Percentiles rank a stretch among this genome's conserved stretches.
Conservation (phyloP, 1,139 yeast genomes). For the Arxiozyma bovina region DNA sequence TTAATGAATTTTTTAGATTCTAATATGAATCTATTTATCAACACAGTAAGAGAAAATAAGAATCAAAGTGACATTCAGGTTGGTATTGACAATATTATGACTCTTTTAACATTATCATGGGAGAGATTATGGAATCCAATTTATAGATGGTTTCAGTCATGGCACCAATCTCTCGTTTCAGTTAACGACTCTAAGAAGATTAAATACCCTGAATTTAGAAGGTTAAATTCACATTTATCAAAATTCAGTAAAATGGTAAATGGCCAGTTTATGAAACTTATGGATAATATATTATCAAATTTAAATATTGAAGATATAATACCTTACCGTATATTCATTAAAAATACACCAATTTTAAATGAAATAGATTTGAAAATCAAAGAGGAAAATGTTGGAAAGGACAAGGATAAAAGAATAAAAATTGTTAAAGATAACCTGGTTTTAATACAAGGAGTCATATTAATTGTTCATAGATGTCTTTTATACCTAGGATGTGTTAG, state of each 20-base stretch:
- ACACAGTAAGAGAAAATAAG: not conserved
- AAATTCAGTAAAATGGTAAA: constrained; percentile 41
- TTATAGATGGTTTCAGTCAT: constrained; percentile 40
- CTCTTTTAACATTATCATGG: constrained; percentile 45
- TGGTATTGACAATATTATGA: constrained; percentile 1
- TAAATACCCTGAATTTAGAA: constrained; percentile 45
- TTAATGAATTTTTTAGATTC: constrained; percentile 9
- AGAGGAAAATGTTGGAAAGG: constrained; percentile 8
- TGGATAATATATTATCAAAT: constrained; percentile 22
- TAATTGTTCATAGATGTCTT: constrained; percentile 46
- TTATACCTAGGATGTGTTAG: constrained; percentile 52
- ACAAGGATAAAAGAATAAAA: constrained; percentile 5
- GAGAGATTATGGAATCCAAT: constrained; percentile 54
- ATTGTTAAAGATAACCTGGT: constrained; percentile 27
- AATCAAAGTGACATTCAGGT: not conserved
- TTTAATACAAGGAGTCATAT: constrained; percentile 29
- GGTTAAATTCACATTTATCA: constrained; percentile 43
- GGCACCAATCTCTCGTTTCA: constrained; percentile 20
- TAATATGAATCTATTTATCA: constrained; percentile 11
- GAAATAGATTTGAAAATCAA: constrained; percentile 11
- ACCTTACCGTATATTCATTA: constrained; percentile 12
- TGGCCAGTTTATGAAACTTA: constrained; percentile 39
- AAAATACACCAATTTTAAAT: constrained; percentile 12
- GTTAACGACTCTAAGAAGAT: constrained; percentile 20
- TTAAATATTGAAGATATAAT: constrained; percentile 15